These are phyloP conservation scores for Picea abies DNA, from an alignment of 83 land plant species.

Conservation along the genomic window DNA sequence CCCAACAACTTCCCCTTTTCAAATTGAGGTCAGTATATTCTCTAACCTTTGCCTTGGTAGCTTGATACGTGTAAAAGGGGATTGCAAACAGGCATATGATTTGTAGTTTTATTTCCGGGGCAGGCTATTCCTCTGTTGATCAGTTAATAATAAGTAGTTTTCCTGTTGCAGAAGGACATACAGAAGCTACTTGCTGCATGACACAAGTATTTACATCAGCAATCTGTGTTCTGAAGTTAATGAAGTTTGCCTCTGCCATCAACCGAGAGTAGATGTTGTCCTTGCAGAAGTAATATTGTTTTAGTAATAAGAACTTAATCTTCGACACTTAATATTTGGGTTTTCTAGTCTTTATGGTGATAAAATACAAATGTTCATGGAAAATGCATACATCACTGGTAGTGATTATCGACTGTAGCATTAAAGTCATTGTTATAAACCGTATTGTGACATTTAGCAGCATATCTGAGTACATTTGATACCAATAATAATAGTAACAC, in stretches of 20 bases:
- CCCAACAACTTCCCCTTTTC: conserved; percentile 81
- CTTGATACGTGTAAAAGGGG: not conserved
- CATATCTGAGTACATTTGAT: too few relatives aligned
- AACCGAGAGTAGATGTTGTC: not conserved
- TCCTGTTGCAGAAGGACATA: not conserved
- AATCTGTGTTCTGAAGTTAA: not conserved
- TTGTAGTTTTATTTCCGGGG: not conserved
- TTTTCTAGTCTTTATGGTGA: not conserved
- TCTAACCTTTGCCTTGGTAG: not conserved
- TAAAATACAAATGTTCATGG: not conserved
- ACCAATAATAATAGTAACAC: too few relatives aligned
- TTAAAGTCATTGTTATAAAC: not conserved
- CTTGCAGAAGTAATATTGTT: not conserved
- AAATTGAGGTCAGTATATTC: conserved; percentile 63
- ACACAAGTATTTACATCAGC: not conserved
- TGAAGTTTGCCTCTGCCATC: not conserved
- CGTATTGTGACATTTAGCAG: not conserved
- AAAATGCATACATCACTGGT: not conserved
- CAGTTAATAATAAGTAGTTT: not conserved
- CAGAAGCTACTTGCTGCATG: conserved; percentile 33
- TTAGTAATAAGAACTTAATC: not conserved
- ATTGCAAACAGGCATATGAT: not conserved
- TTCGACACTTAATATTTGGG: not conserved
- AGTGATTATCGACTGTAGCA: not conserved
- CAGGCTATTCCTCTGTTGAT: not conserved